Base-by-base conservation (phyloP, 2,329 filamentous ascomycete species). In the Claviceps quebecensis region DNA sequence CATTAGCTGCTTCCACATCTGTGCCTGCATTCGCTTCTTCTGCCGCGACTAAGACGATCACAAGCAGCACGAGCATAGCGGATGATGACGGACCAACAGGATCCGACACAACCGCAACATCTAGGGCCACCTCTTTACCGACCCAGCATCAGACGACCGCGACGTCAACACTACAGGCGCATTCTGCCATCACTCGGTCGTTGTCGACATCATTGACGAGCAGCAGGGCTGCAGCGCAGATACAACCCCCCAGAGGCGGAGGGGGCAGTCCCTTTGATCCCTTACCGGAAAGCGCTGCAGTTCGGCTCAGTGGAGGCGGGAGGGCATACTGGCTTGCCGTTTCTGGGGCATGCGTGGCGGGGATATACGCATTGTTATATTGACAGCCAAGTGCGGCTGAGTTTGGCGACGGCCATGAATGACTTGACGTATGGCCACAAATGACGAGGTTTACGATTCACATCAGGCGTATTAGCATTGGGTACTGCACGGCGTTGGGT, bases 211-310 rank as follows among this genome's bases (percentile, higher is more conserved):
- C 43, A 17, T 29, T 23, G 23, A 51, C 51, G 13, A 51, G 51
- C n/a, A 51, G 52, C 14, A 45, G 23, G n/a, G 43, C 26, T 16
- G 22, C 46, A 14, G 38, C 53, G 19, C 50, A 50, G 2, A 50
- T 47, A 29, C 56, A 54, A 8, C 45, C 29, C 9, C 29, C 22
- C 56, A 54, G 6, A 45, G 52, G 56, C 40, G 58, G 58, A 45
- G 58, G 58, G 5, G 58, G 58, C 6, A 58, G 57, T 45, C 58
- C 56, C 5, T 58, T 58, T 45, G 58, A 60, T 50, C 26, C 40
- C 13, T 17, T 49, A 29, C 48, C 48, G 39, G 48, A 34, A n/a
- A 49, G 48, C 40, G 19, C 29, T 34, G 29, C 40, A 44, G 40
- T 34, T 37, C 19, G 4, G 8, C 40, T 26, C 17, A 16, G 13